These are phyloP conservation scores for Tetradesmus lagerheimii DNA, from an alignment of 139 green algal species.

Conservation along the genomic window DNA sequence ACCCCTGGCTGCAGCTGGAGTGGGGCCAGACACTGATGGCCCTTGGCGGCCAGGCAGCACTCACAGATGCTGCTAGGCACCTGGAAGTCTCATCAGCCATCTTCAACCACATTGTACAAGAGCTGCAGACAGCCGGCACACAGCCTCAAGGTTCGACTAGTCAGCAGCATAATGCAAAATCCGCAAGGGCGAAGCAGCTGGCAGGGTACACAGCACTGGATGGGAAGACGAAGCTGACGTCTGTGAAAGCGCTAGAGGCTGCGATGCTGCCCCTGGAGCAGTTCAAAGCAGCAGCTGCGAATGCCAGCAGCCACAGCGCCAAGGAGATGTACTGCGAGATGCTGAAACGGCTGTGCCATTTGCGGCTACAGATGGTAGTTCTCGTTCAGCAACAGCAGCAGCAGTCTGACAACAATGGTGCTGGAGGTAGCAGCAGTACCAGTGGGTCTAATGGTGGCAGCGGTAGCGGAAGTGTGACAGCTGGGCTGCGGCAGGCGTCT, in stretches of 20 bases:
- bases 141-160: background rate
- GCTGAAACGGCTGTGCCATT: slow-evolving; percentile 39
- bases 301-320: too few relatives aligned
- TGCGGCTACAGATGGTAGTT: slow-evolving; percentile 38
- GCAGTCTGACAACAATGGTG: slow-evolving; percentile 44
- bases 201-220: background rate
- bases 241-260: background rate
- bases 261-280: slow-evolving; percentile 13
- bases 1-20: slow-evolving; percentile 83
- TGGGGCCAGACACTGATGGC: slow-evolving; percentile 70
- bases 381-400: slow-evolving; percentile 76
- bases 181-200: background rate
- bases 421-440: background rate
- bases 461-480: background rate
- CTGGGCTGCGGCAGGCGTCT: background rate
- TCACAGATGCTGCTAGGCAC: slow-evolving; percentile 40
- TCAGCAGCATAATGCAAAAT: background rate
- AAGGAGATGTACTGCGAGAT: slow-evolving; percentile 15
- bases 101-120: background rate
- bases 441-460: background rate
- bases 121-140: background rate
- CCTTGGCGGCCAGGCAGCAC: background rate
- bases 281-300: slow-evolving; percentile 10
- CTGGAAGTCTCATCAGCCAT: slow-evolving; percentile 40
- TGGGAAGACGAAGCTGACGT: slow-evolving; percentile 16